Evolutionary conservation across 2,329 filamentous ascomycete genomes (phyloP), one percentile per base, ranked within the genome.

Genomic region (Apiospora sp.): DNA sequence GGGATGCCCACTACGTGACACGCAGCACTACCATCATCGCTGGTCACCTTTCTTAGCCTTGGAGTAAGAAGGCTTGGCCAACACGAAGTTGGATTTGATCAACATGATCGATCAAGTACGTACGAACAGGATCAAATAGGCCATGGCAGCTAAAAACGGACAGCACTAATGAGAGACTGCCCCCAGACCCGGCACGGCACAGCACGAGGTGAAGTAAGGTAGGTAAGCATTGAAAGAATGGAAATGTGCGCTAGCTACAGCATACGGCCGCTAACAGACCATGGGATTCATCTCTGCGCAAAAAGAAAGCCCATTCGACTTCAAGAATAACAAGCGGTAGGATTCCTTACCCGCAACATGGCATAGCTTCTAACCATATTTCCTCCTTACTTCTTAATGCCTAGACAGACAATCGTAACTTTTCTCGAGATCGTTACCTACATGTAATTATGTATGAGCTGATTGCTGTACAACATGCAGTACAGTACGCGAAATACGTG

Each of bases 1-100:
- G 51, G 51, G 51, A 34, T 58, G 51, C 5, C 27, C 58, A 22
- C 58, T 64, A 64, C 58, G 58, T 64, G 58, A 64, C 58, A 64
- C 58, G 19, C 54, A 13, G 16, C n/a, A 10, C 58, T 34, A 41
- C 24, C 49, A 48, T 58, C 30, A 64, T 64, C 22, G 19, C 34
- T 14, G 19, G 34, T 64, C 58, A 64, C 34, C 34, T 64, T 41
- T 64, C 19, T 41, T 64, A 41, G 49, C n/a, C 34, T 41, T 41
- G 34, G 58, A 13, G 30, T 10, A 24, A 64, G 34, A 64, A n/a
- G 13, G 54, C 54, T 61, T 34, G 30, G 7, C 16, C 54, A 22
- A 61, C 27, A 34, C 54, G 54, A 61, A 61, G 16, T 37, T 16
- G 54, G 8, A 30, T 37, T 61, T 48, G 30, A 10, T 37, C 14